Conservation (phyloP, 345 rosid species). For the Heritiera fomes region DNA sequence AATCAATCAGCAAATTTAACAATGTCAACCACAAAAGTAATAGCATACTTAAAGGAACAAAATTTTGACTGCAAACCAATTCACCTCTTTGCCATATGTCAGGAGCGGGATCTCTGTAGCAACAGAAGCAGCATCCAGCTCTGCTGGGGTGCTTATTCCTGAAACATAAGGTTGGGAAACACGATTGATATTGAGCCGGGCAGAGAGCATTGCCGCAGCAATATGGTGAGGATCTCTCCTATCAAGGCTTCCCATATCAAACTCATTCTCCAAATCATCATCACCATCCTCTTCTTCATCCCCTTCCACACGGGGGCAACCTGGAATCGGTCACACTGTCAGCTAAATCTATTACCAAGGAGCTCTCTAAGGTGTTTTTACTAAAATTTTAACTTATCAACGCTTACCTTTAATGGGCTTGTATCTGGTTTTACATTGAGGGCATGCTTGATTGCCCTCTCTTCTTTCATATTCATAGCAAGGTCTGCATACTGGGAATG, state of each 20-base stretch:
- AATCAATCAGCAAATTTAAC: no score
- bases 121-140: slow-evolving; percentile 55
- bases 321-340: slow-evolving; percentile 36
- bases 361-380: not conserved
- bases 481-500: slow-evolving; percentile 90
- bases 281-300: slow-evolving; percentile 74
- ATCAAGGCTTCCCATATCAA: slow-evolving; percentile 35
- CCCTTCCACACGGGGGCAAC: slow-evolving; percentile 65
- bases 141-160: slow-evolving; percentile 43
- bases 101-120: slow-evolving; percentile 62
- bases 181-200: slow-evolving; percentile 52
- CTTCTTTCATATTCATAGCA: slow-evolving; percentile 93
- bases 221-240: slow-evolving; percentile 44
- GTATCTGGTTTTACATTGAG: slow-evolving; percentile 90
- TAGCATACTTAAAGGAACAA: not conserved
- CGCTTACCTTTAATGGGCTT: slow-evolving; percentile 76
- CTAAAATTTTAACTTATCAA: not conserved
- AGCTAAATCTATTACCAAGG: slow-evolving; percentile 2
- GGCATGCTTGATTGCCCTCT: slow-evolving; percentile 92
- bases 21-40: slow-evolving; percentile 1
- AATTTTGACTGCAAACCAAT: slow-evolving; percentile 14
- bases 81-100: slow-evolving; percentile 73
- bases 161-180: slow-evolving; percentile 32
- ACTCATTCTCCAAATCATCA: slow-evolving; percentile 67
- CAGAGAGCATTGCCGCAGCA: slow-evolving; percentile 49